phyloP scores from a whole-genome alignment of 2,329 filamentous ascomycete species.

The Samsoniella hepiali region DNA sequence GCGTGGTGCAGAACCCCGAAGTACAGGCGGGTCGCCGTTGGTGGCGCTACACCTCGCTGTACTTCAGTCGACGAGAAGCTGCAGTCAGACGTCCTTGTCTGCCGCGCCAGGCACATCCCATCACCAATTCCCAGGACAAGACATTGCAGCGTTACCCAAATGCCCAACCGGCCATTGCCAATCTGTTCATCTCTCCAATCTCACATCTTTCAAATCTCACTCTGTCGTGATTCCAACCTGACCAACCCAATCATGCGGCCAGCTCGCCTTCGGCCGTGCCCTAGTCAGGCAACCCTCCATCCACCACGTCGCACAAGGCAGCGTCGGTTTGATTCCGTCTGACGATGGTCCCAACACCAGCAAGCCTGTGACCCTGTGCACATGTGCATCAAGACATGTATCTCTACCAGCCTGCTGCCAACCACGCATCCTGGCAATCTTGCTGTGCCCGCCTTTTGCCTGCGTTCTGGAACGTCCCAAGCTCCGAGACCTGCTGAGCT shows the following conservation, averaged over 20 bases:
- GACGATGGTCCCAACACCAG: neutral
- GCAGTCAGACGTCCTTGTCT: neutral
- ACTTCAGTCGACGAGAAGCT: slow-evolving; percentile 1
- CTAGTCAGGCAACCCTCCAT: no score
- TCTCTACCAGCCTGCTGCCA: neutral
- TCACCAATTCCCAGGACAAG: neutral
- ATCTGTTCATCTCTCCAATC: no score
- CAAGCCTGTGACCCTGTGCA: neutral
- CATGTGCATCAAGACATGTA: neutral
- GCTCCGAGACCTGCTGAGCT: neutral
- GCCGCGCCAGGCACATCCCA: neutral
- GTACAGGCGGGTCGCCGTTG: neutral
- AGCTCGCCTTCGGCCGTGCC: no score
- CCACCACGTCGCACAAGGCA: neutral
- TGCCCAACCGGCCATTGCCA: no score
- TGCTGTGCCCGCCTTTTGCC: neutral
- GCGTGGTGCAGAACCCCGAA: neutral
- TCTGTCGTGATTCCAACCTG: no score
- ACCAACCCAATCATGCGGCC: neutral
- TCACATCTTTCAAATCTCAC: no score
- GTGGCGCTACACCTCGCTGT: neutral
- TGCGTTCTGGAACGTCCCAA: slow-evolving; percentile 8
- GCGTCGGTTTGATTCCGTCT: neutral
- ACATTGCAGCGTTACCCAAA: no score
- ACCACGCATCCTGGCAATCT: neutral